These are phyloP conservation scores for Digitaria exilis DNA, from an alignment of 202 grass and related monocot species.

Conservation along the genomic window DNA sequence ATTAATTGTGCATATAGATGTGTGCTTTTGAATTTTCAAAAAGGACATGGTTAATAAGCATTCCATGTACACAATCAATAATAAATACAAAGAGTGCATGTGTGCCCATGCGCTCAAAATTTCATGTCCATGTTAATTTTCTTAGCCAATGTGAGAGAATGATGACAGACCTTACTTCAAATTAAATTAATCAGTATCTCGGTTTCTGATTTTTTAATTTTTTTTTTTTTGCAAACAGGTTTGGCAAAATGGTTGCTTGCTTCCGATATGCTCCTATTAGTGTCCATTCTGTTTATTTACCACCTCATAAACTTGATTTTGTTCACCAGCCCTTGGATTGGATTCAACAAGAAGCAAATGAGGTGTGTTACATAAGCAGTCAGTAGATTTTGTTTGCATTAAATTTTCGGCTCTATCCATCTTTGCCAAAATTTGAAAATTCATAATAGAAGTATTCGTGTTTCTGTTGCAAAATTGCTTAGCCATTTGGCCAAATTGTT, in stretches of 20 bases:
- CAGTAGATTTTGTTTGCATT: constrained; percentile 36
- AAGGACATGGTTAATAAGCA: not conserved
- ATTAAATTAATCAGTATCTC: constrained; percentile 24
- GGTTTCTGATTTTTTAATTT: constrained; percentile 37
- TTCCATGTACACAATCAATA: not conserved
- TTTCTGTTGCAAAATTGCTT: constrained; percentile 23
- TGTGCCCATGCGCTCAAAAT: not conserved
- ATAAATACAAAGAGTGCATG: not conserved
- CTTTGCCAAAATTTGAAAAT: constrained; percentile 8
- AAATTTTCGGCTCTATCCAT: constrained; percentile 6
- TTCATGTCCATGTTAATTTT: constrained; percentile 20
- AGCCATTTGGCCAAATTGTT: constrained; percentile 26
- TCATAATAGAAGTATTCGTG: constrained; percentile 16
- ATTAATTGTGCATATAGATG: not conserved
- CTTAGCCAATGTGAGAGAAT: constrained; percentile 17
- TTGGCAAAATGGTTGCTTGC: constrained; percentile 88
- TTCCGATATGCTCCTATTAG: constrained; percentile 83
- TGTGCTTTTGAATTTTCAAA: not conserved
- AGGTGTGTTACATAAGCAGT: constrained; percentile 63
- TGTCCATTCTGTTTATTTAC: constrained; percentile 88
- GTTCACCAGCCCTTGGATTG: constrained; percentile 80
- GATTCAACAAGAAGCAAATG: constrained; percentile 81
- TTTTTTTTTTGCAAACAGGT: constrained; percentile 54
- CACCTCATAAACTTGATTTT: constrained; percentile 91
- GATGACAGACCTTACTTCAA: constrained; percentile 15